phyloP scores from a whole-genome alignment of 2,329 filamentous ascomycete genomes.

The Fusarium odoratissimum region DNA sequence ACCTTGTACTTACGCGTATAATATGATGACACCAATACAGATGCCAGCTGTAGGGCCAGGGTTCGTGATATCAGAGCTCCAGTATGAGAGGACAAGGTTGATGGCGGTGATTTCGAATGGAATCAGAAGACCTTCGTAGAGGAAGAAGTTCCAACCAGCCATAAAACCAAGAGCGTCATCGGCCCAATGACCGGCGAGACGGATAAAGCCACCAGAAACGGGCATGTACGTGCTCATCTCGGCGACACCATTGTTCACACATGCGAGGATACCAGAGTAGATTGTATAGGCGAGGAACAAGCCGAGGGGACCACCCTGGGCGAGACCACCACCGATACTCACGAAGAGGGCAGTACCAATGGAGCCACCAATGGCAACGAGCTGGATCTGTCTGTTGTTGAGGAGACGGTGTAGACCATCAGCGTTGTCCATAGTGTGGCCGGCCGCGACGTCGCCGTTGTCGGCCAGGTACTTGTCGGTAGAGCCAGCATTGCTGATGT shows the following conservation, averaged over 20 bases:
- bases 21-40: constrained; percentile 65
- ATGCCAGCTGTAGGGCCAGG: constrained; percentile 75
- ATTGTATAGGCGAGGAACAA: constrained; percentile 69
- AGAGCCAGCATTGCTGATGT: constrained; percentile 43
- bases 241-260: constrained; percentile 74
- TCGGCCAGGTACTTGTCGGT: constrained; percentile 36
- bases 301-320: constrained; percentile 57
- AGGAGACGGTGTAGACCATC: constrained; percentile 60
- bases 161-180: constrained; percentile 73
- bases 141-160: constrained; percentile 58
- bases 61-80: constrained; percentile 60
- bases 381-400: constrained; percentile 66
- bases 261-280: constrained; percentile 66
- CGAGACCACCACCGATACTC: constrained; percentile 67
- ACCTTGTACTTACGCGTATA: constrained; percentile 63
- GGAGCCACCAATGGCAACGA: constrained; percentile 69
- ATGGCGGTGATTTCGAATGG: constrained; percentile 58
- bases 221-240: constrained; percentile 74
- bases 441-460: constrained; percentile 42
- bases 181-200: constrained; percentile 72
- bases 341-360: constrained; percentile 71
- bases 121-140: constrained; percentile 58
- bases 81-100: constrained; percentile 57
- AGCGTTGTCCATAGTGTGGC: constrained; percentile 47
- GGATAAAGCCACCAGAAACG: constrained; percentile 71